phyloP scores from a whole-genome alignment of 2,329 filamentous ascomycete species.

The Hypoxylon sp. region DNA sequence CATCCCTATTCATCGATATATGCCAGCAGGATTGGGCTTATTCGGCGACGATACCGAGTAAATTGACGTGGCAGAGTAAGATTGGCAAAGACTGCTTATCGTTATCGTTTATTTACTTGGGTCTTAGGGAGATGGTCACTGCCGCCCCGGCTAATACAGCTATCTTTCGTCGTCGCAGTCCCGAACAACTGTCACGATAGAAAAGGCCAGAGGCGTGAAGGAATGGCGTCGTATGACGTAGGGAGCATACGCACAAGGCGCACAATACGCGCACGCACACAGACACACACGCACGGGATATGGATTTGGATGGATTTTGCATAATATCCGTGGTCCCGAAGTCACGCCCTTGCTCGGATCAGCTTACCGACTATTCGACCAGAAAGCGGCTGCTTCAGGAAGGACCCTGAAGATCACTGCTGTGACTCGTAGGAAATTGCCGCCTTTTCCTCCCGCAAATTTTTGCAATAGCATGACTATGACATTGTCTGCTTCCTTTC shows the following conservation, averaged over 20 bases:
- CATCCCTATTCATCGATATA: neutral
- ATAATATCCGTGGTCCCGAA: conserved; percentile 5
- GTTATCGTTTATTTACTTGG: neutral
- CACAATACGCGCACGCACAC: neutral
- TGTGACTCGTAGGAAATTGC: conserved; percentile 13
- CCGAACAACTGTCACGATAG: too few relatives aligned
- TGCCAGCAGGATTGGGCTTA: neutral
- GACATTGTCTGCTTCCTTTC: neutral
- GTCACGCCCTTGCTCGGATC: conserved; percentile 7
- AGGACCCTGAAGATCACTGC: conserved; percentile 36
- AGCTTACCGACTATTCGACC: conserved; percentile 8
- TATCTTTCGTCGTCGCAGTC: too few relatives aligned
- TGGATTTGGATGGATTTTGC: conserved; percentile 3
- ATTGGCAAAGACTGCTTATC: conserved; percentile 9
- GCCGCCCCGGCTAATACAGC: too few relatives aligned
- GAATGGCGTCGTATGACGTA: conserved; percentile 31
- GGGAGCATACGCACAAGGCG: neutral
- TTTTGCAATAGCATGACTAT: neutral
- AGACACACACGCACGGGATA: neutral
- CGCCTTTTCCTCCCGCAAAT: conserved; percentile 9
- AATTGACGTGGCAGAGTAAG: conserved; percentile 13
- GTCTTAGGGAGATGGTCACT: too few relatives aligned
- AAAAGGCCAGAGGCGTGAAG: neutral
- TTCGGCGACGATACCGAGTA: neutral
- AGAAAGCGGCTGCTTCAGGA: conserved; percentile 29